phyloP scores from a whole-genome alignment of 768 basidiomycete species.

The Boletellus sp. region DNA sequence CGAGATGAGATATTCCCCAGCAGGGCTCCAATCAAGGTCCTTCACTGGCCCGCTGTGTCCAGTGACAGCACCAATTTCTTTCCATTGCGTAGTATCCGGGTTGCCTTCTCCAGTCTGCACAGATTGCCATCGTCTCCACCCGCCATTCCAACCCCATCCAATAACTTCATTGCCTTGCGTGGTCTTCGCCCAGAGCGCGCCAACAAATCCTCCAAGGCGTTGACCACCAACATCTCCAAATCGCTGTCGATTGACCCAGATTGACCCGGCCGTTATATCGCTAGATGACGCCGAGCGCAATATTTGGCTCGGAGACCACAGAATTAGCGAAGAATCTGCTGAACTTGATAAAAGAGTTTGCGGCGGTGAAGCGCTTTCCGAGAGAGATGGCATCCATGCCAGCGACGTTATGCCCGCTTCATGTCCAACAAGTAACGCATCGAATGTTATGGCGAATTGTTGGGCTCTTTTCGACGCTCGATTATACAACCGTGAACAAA shows the following conservation, averaged over 20 bases:
- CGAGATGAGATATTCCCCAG: slow-evolving; percentile 82
- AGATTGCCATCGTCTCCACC: slow-evolving; percentile 84
- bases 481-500: slow-evolving; percentile 24
- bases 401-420: slow-evolving; percentile 89
- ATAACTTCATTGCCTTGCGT: slow-evolving; percentile 54
- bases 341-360: slow-evolving; percentile 82
- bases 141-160: slow-evolving; percentile 93
- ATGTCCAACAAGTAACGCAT: slow-evolving; percentile 94
- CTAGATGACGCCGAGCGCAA: slow-evolving; percentile 33
- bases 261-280: slow-evolving; percentile 43
- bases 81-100: slow-evolving; percentile 55
- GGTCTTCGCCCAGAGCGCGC: slow-evolving; percentile 71
- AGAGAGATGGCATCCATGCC: slow-evolving; percentile 63
- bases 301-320: slow-evolving; percentile 81
- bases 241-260: slow-evolving; percentile 89
- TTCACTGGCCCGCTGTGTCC: slow-evolving; percentile 83
- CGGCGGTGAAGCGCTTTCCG: slow-evolving; percentile 26
- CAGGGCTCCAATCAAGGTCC: slow-evolving; percentile 82
- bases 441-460: slow-evolving; percentile 81
- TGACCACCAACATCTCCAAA: slow-evolving; percentile 96
- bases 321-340: slow-evolving; percentile 90
- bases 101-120: slow-evolving; percentile 12
- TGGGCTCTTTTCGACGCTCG: slow-evolving; percentile 30
- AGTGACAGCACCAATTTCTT: slow-evolving; percentile 70
- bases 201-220: slow-evolving; percentile 88